phyloP scores from a whole-genome alignment of 805 yeast genomes.

The Candida lessepsii region DNA sequence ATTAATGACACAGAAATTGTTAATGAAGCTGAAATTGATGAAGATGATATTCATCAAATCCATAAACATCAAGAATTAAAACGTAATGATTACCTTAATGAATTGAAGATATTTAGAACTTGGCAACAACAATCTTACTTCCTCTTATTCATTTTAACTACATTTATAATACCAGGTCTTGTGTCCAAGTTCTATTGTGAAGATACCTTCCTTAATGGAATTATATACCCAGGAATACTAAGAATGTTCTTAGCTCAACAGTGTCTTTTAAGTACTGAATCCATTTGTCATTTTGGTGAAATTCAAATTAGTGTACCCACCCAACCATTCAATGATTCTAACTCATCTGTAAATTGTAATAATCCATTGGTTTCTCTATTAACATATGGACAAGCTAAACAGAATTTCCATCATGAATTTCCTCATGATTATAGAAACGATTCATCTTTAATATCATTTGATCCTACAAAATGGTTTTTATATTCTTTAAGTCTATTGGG shows the following conservation, averaged over 20 bases:
- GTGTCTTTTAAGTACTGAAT: conserved; percentile 72
- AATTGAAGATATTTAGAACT: conserved; percentile 22
- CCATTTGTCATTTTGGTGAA: conserved; percentile 67
- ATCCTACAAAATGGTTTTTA: conserved; percentile 82
- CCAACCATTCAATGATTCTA: conserved; percentile 50
- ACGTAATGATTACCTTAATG: conserved; percentile 18
- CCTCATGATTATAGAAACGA: conserved; percentile 87
- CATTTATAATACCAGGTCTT: conserved; percentile 30
- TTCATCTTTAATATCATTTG: conserved; percentile 68
- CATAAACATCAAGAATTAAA: conserved; percentile 1
- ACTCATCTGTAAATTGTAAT: conserved; percentile 67
- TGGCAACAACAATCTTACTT: conserved; percentile 37
- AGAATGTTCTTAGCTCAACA: conserved; percentile 77
- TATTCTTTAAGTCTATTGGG: conserved; percentile 52
- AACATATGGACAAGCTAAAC: conserved; percentile 88
- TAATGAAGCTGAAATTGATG: conserved; percentile 5
- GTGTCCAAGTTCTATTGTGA: conserved; percentile 24
- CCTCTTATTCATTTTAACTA: conserved; percentile 27
- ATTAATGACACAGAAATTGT: conserved; percentile 5
- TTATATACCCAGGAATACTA: conserved; percentile 71
- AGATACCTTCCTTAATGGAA: conserved; percentile 35
- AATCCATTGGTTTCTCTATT: conserved; percentile 57
- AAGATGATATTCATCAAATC: neutral
- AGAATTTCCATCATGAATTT: conserved; percentile 94
- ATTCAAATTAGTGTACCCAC: conserved; percentile 67